Evolutionary conservation across 345 rosid genomes (phyloP).

Genomic region (Acer negundo): DNA sequence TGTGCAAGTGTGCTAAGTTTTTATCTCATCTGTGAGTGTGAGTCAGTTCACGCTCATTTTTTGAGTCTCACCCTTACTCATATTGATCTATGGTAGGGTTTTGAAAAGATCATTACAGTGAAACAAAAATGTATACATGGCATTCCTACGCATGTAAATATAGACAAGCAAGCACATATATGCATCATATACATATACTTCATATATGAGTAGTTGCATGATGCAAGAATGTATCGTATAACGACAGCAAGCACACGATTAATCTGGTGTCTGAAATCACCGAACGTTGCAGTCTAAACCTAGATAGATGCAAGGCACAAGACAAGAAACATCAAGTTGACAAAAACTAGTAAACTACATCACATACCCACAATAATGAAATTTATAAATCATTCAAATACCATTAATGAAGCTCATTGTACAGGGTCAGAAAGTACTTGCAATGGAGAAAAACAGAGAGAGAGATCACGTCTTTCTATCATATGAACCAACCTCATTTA

Average conservation of each 20-base stretch:
- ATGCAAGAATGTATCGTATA: background rate
- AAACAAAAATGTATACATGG: too few species aligned
- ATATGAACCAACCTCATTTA: constrained; percentile 14
- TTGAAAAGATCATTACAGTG: too few species aligned
- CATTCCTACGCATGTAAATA: too few species aligned
- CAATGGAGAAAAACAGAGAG: background rate
- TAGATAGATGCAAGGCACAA: background rate
- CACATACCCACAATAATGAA: background rate
- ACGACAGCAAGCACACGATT: background rate
- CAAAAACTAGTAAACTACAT: background rate
- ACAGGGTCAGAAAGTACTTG: too few species aligned
- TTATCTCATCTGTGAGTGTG: too few species aligned
- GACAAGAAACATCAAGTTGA: background rate
- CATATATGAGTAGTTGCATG: background rate
- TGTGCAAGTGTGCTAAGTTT: too few species aligned
- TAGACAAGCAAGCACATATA: background rate
- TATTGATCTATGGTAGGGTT: too few species aligned
- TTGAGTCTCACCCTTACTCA: too few species aligned
- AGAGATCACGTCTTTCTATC: background rate
- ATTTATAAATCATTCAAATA: background rate
- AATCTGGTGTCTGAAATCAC: background rate
- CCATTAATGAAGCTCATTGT: background rate
- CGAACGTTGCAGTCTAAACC: background rate
- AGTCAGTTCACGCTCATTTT: too few species aligned
- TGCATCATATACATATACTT: too few species aligned